Evolutionary conservation across 2,329 filamentous ascomycete genomes (phyloP).

Genomic region (Geoglossum cookeanum): DNA sequence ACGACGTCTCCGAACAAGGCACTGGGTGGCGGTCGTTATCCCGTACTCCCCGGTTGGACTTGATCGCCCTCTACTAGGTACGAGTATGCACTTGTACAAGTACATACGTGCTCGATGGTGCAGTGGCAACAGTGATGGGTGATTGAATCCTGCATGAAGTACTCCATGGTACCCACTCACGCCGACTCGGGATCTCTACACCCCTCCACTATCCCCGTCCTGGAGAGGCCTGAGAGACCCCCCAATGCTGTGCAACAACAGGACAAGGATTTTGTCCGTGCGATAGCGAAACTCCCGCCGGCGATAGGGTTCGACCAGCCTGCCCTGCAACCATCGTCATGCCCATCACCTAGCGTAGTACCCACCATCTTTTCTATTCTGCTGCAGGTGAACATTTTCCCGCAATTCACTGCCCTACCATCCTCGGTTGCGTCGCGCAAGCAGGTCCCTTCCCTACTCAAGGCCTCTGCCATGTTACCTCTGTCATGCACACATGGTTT

Average conservation of each 20-base stretch:
- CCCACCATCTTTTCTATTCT: not conserved
- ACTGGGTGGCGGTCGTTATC: too few species aligned
- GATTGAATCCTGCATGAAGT: not conserved
- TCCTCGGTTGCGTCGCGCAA: not conserved
- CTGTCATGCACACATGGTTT: not conserved
- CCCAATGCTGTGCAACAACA: not conserved
- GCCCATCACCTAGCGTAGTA: not conserved
- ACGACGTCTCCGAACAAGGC: slow-evolving; percentile 1
- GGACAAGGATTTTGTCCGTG: not conserved
- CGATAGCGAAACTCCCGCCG: not conserved
- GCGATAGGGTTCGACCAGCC: not conserved
- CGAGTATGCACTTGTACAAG: too few species aligned
- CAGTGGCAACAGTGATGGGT: not conserved
- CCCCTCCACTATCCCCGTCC: not conserved
- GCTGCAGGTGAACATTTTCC: not conserved
- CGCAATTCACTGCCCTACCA: not conserved
- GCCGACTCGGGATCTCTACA: not conserved
- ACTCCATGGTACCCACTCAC: not conserved
- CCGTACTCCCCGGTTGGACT: too few species aligned
- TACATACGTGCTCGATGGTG: not conserved
- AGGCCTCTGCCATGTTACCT: not conserved
- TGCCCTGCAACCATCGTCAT: not conserved
- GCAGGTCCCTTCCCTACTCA: not conserved
- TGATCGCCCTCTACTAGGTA: not conserved
- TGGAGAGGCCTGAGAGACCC: not conserved